Percentiles rank a stretch among this genome's conserved stretches.
phyloP scores from a whole-genome alignment of 257 asterid genomes.

The Forsythia viridissima region DNA sequence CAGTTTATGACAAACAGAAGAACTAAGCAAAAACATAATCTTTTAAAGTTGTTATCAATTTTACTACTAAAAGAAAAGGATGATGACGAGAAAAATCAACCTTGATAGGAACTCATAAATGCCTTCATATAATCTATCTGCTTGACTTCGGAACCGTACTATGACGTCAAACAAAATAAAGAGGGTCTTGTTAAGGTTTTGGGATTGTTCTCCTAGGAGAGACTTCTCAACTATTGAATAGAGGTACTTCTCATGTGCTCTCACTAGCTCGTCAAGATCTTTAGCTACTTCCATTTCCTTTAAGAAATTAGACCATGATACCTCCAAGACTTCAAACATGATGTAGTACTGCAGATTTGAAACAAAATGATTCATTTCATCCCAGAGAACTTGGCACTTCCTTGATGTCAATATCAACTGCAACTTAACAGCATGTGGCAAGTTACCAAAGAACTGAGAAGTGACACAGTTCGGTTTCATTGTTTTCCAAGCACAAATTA shows the following conservation, averaged over 20 bases:
- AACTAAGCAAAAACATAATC: constrained; percentile 23
- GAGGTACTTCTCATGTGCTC: constrained; percentile 91
- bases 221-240: constrained; percentile 86
- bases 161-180: constrained; percentile 85
- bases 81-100: constrained; percentile 37
- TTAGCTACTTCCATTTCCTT: constrained; percentile 88
- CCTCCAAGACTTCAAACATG: constrained; percentile 97
- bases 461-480: constrained; percentile 98
- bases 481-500: constrained; percentile 90
- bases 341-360: constrained; percentile 95
- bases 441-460: constrained; percentile 67
- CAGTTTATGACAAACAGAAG: constrained; percentile 27
- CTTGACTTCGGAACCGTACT: constrained; percentile 78
- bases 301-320: constrained; percentile 85
- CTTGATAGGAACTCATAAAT: constrained; percentile 88
- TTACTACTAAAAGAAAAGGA: constrained; percentile 5
- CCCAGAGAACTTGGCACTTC: constrained; percentile 99
- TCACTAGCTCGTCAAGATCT: constrained; percentile 92
- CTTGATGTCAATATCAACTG: constrained; percentile 85
- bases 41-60: constrained; percentile 4
- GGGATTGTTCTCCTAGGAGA: constrained; percentile 90
- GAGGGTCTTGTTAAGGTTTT: constrained; percentile 70
- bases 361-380: constrained; percentile 96
- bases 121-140: constrained; percentile 95
- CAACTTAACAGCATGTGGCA: constrained; percentile 72